phyloP scores from a whole-genome alignment of 2,329 filamentous ascomycete genomes.

The Conoideocrella luteorostrata region DNA sequence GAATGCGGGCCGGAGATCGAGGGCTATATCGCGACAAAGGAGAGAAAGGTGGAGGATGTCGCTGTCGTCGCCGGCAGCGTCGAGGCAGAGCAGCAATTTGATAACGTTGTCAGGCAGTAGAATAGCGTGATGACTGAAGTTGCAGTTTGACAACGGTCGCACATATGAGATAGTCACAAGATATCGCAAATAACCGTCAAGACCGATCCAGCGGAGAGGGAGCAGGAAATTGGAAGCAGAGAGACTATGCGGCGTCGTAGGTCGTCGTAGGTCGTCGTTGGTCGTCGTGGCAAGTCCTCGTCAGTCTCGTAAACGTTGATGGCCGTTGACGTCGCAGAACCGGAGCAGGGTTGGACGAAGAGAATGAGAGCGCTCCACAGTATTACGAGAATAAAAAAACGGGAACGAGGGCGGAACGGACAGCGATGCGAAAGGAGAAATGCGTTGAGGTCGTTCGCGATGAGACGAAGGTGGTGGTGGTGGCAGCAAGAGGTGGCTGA shows the following conservation, averaged over 20 bases:
- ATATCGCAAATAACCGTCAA: background rate
- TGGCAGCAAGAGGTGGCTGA: conserved; percentile 5
- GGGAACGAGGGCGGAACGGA: background rate
- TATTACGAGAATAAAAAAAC: background rate
- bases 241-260: background rate
- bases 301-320: conserved; percentile 1
- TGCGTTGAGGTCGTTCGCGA: conserved; percentile 1
- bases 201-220: conserved; percentile 3
- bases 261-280: background rate
- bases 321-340: conserved; percentile 4
- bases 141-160: background rate
- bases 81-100: background rate
- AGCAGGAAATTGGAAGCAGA: background rate
- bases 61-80: conserved; percentile 4
- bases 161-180: background rate
- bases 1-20: background rate
- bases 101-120: background rate
- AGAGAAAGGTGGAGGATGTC: background rate
- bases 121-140: background rate
- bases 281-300: conserved; percentile 1
- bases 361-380: background rate
- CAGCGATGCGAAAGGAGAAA: background rate
- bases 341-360: background rate
- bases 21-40: background rate
- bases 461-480: conserved; percentile 4